These are phyloP conservation scores for Fusarium transvaalense DNA, from an alignment of 2,329 filamentous ascomycete genomes.

Conservation along the genomic window DNA sequence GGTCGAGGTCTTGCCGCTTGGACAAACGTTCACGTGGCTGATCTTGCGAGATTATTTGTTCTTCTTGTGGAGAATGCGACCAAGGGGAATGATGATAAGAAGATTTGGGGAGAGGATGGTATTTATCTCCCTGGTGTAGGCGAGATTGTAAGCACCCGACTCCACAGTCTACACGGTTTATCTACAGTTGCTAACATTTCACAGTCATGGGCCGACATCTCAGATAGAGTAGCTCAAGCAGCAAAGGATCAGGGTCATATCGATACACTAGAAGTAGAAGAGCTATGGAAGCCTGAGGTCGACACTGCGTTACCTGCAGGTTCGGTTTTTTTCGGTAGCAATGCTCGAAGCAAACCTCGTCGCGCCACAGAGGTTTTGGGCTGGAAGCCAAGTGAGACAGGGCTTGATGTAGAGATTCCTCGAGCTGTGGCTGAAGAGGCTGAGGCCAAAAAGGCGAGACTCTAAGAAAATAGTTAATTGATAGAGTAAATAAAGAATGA, in stretches of 20 bases:
- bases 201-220: slow-evolving; percentile 51
- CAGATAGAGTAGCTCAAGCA: slow-evolving; percentile 45
- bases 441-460: slow-evolving; percentile 3
- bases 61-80: slow-evolving; percentile 51
- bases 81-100: slow-evolving; percentile 33
- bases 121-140: slow-evolving; percentile 53
- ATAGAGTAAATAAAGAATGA: neutral
- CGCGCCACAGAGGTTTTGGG: slow-evolving; percentile 65
- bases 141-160: slow-evolving; percentile 45
- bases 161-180: neutral
- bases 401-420: slow-evolving; percentile 59
- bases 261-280: slow-evolving; percentile 44
- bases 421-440: slow-evolving; percentile 47
- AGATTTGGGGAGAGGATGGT: slow-evolving; percentile 56
- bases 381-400: slow-evolving; percentile 65
- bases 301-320: slow-evolving; percentile 59
- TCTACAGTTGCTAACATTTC: neutral
- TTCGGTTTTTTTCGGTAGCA: slow-evolving; percentile 66
- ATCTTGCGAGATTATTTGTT: slow-evolving; percentile 50
- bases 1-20: slow-evolving; percentile 53
- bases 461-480: neutral
- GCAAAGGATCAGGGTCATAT: slow-evolving; percentile 48
- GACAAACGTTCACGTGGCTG: slow-evolving; percentile 54
- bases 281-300: slow-evolving; percentile 57
- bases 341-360: slow-evolving; percentile 65